Evolutionary conservation across 2,329 filamentous ascomycete genomes (phyloP).

Genomic region (Didymella arachidicola): DNA sequence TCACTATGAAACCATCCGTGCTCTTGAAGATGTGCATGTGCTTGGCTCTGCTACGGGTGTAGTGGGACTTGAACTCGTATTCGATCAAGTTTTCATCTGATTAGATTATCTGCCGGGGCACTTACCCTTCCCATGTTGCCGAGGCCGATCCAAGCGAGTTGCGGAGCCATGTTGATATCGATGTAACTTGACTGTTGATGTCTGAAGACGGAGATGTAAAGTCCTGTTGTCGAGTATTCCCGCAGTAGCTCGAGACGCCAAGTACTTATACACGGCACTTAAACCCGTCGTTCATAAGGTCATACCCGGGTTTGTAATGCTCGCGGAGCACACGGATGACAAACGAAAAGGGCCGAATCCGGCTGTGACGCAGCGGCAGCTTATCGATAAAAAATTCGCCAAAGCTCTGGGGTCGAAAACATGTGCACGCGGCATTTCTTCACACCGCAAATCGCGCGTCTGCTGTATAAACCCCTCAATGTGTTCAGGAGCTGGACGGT

Average conservation of each 20-base stretch:
- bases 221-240: neutral
- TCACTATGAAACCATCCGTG: neutral
- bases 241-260: neutral
- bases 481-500: slow-evolving; percentile 27
- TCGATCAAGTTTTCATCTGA: neutral
- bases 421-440: slow-evolving; percentile 18
- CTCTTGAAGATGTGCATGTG: neutral
- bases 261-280: slow-evolving; percentile 8
- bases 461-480: slow-evolving; percentile 11
- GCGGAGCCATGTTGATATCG: slow-evolving; percentile 52
- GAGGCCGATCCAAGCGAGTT: slow-evolving; percentile 80
- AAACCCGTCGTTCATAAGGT: slow-evolving; percentile 10
- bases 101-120: slow-evolving; percentile 19
- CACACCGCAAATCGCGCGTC: slow-evolving; percentile 17
- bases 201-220: too few species aligned
- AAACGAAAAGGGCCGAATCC: slow-evolving; percentile 8
- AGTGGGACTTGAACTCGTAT: neutral
- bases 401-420: slow-evolving; percentile 18
- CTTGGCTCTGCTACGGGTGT: neutral
- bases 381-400: slow-evolving; percentile 30
- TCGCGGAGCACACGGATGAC: neutral
- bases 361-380: slow-evolving; percentile 25
- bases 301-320: slow-evolving; percentile 20
- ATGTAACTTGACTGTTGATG: neutral
- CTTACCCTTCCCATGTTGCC: slow-evolving; percentile 86